These are phyloP conservation scores for Anthoceros angustus DNA, from an alignment of 225 moss, liverwort and hornwort species.

Conservation along the genomic window DNA sequence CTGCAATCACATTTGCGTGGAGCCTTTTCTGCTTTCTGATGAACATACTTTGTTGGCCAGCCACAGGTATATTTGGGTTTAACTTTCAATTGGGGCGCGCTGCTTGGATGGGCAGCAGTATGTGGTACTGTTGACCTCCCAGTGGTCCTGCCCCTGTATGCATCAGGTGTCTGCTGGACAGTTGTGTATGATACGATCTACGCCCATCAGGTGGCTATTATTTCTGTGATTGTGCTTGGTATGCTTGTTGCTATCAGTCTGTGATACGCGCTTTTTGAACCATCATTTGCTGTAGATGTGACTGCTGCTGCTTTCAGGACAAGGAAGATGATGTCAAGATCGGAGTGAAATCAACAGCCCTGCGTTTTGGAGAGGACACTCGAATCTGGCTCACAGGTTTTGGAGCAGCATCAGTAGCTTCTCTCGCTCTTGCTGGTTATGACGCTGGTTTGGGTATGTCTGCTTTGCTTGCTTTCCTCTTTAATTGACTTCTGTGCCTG, in stretches of 20 bases:
- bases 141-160: constrained; percentile 72
- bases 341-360: constrained; percentile 82
- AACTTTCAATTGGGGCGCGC: constrained; percentile 99
- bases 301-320: constrained; percentile 17
- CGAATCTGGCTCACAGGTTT: constrained; percentile 65
- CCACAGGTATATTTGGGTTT: constrained; percentile 98
- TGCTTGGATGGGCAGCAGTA: constrained; percentile 97
- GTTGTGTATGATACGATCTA: constrained; percentile 97
- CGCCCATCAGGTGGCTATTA: constrained; percentile 53
- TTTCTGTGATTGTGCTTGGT: constrained; percentile 1
- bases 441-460: constrained; percentile 50
- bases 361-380: constrained; percentile 56
- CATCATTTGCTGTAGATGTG: neutral
- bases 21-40: neutral
- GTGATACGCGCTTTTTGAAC: no score
- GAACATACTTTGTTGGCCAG: constrained; percentile 21
- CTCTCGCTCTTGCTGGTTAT: constrained; percentile 57
- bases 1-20: neutral
- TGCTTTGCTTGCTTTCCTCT: neutral
- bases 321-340: constrained; percentile 68
- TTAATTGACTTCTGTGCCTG: neutral
- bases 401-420: constrained; percentile 35
- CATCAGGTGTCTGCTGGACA: constrained; percentile 83
- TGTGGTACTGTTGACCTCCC: constrained; percentile 47
- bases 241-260: neutral